Base-by-base conservation (phyloP, 495 filamentous ascomycete genomes). In the Alectoria sarmentosa region DNA sequence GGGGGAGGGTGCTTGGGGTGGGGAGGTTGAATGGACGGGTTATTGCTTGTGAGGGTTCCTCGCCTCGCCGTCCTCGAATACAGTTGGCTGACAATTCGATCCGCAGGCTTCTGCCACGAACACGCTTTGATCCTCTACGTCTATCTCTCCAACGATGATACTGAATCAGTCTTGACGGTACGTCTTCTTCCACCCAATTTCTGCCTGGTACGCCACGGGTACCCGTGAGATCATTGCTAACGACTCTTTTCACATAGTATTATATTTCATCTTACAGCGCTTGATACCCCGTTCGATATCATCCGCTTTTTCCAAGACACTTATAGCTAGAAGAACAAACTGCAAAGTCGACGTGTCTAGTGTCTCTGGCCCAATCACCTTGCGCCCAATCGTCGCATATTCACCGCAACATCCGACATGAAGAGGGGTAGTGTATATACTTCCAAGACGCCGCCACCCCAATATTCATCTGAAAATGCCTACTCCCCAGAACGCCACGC, bases 101-200 rank as follows among this genome's bases (percentile, higher is more conserved):
- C 19, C 11, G 6, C 58, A 85, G 84, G 82, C 66, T 86, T 88
- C 62, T 79, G 83, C 61, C 77, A 88, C 69, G 90, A 92, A n/a
- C 88, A 88, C 72, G 93, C 92, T 0, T 72, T 98, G 59, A 88
- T 97, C 30, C 77, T 97, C 4, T 98, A 98, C 71, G 94, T 98
- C 28, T 98, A 93, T 72, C 79, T 97, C 60, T 84, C 90, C 44
- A 80, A 86, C 65, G 76, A 84, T 57, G 87, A 85, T 60, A 84
- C 87, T 74, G 80, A 88, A 64, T 84, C 89, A 55, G 88, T 95
- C 62, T 73, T 93, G 60, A 93, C 90, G n/a, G 89, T 91, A 72
- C 17, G 32, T 55, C 9, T 57, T 0, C 61, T 23, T 32, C 23
- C 19, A 8, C 4, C 54, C 48, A 11, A 9, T n/a, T 13, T 2